Base-by-base conservation (phyloP, 169 alveolate genomes). In the Toxoplasma gondii region DNA sequence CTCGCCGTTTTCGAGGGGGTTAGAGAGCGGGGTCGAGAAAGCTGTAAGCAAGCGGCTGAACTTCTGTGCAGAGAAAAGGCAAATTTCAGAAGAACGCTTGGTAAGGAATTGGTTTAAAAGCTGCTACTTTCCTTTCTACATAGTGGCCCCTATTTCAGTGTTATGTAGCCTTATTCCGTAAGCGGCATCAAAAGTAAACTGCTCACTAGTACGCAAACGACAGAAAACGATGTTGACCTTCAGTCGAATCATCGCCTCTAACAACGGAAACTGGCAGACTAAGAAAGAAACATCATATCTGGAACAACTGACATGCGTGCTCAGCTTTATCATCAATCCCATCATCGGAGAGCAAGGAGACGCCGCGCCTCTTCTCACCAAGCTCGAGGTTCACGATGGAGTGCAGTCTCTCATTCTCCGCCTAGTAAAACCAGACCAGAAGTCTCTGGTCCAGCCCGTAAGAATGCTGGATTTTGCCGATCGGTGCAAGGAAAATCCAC, bases 381-480 rank as follows among this genome's bases (percentile, higher is more conserved):
- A 78, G 31, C 87, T 78, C 45, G 90, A 82, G 67, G 27, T 82
- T 12, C 67, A 82, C 67, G 69, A 82, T 12, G 90, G 90, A 17
- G 39, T 82, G 90, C 90, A 82, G 39, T 38, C 53, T 19, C 87
- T 78, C 31, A 22, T 78, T 34, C 29, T 34, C 45, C 34, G 41
- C 45, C 27, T 78, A 9, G 78, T 64, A 19, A 64, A 64, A 29
- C n/a, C 29, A 24, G 78, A 24, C 78, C 78, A 64, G 34, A 19
- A 64, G 78, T 0, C 34, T 9, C n/a, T 29, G 34, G 78, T 64
- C 78, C 78, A 19, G 16, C 29, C 29, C 0, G 78, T 64, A 64
- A 19, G 78, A 2, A 49, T 49, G 58, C 58, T 49, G 12, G 22
- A 5, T 49, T 9, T 9, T 49, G 22, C 58, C 58, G 58, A 49